Evolutionary conservation across 441 rosid genomes (phyloP).

Genomic region (Kokia cookei): DNA sequence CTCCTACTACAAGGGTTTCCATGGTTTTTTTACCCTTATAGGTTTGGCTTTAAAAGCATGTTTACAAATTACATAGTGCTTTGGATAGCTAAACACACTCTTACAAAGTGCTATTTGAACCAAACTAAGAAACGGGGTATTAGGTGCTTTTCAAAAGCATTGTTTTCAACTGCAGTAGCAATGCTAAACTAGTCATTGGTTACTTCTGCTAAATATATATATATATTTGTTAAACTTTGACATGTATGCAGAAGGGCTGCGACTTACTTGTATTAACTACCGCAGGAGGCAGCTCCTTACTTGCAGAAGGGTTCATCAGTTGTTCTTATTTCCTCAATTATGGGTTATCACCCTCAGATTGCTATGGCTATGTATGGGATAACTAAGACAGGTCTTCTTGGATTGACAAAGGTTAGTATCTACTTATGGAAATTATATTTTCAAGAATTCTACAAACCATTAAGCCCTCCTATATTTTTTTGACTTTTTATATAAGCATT

Average conservation of each 20-base stretch:
- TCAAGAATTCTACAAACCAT: neutral
- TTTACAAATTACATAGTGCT: too few species aligned
- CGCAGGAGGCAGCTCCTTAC: conserved; percentile 75
- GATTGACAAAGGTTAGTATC: conserved; percentile 64
- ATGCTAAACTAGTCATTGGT: too few species aligned
- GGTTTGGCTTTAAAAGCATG: too few species aligned
- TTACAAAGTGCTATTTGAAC: too few species aligned
- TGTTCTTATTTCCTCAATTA: conserved; percentile 63
- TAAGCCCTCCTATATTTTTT: neutral
- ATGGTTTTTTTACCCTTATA: too few species aligned
- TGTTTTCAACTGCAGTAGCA: too few species aligned
- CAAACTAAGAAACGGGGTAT: too few species aligned
- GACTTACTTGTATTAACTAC: neutral
- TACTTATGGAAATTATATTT: neutral
- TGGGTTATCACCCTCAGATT: conserved; percentile 57
- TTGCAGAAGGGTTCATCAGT: conserved; percentile 72
- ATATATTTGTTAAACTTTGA: neutral
- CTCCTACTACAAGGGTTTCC: too few species aligned
- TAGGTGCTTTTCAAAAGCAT: too few species aligned
- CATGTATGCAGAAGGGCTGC: neutral
- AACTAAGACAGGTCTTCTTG: conserved; percentile 89
- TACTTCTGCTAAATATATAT: neutral
- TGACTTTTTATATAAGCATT: neutral
- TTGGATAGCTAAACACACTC: too few species aligned
- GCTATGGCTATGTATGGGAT: conserved; percentile 89